Conservation (phyloP, 2,329 filamentous ascomycete species). For the Sordariomycetes sp. region DNA sequence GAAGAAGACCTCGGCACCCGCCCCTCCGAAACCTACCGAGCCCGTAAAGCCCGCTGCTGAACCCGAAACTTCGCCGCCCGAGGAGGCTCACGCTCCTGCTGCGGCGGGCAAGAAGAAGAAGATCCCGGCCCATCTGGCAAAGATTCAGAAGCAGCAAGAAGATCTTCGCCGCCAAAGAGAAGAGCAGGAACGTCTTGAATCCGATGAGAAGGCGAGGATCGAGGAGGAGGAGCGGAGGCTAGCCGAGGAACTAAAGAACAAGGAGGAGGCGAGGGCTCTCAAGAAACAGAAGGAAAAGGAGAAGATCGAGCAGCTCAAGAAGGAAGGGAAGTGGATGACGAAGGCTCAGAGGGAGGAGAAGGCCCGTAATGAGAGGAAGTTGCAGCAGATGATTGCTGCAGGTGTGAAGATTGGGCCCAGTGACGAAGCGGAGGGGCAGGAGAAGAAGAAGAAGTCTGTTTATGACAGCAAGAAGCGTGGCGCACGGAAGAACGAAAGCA, state of each 20-base stretch:
- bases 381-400: constrained; percentile 77
- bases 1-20: constrained; percentile 49
- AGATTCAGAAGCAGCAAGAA: constrained; percentile 76
- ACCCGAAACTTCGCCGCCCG: constrained; percentile 21
- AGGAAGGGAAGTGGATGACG: constrained; percentile 76
- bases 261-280: constrained; percentile 61
- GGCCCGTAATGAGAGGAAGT: constrained; percentile 64
- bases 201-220: constrained; percentile 53
- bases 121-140: constrained; percentile 60
- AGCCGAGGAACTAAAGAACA: constrained; percentile 58
- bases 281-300: constrained; percentile 86
- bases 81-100: constrained; percentile 15
- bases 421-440: constrained; percentile 31
- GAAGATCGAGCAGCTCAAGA: constrained; percentile 77
- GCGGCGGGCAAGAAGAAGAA: constrained; percentile 77
- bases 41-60: constrained; percentile 48
- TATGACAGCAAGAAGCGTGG: constrained; percentile 79
- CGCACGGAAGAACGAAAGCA: constrained; percentile 39
- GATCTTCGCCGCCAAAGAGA: constrained; percentile 57
- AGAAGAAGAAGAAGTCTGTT: constrained; percentile 67
- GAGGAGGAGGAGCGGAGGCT: constrained; percentile 55
- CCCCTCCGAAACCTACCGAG: constrained; percentile 17
- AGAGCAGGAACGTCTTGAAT: constrained; percentile 46
- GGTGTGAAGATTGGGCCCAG: constrained; percentile 61
- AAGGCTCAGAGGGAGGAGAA: constrained; percentile 80